These are phyloP conservation scores for Aureobasidium sp. DNA, from an alignment of 2,329 filamentous ascomycete genomes.

Conservation along the genomic window DNA sequence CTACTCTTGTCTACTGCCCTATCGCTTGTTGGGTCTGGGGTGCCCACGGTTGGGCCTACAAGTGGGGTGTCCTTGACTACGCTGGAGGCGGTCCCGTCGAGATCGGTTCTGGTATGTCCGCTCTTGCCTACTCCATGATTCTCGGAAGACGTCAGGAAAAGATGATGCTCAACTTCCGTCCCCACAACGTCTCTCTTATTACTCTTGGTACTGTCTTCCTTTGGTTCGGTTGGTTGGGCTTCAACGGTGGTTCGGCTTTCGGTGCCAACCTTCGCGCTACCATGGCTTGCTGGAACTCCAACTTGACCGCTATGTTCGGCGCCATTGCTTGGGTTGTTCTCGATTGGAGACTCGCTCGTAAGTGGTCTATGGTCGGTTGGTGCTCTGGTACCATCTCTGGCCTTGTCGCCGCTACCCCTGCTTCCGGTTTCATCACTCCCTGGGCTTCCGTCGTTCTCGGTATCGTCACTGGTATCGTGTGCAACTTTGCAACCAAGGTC, in stretches of 20 bases:
- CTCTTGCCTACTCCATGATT: constrained; percentile 90
- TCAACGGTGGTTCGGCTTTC: constrained; percentile 69
- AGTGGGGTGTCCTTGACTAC: constrained; percentile 90
- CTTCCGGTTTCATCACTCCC: constrained; percentile 68
- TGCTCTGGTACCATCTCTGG: constrained; percentile 84
- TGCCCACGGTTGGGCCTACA: constrained; percentile 83
- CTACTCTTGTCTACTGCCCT: constrained; percentile 94
- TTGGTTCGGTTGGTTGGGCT: constrained; percentile 98
- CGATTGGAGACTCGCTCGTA: constrained; percentile 87
- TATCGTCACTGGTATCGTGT: constrained; percentile 57
- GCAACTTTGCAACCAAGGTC: constrained; percentile 80
- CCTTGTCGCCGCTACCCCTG: constrained; percentile 79
- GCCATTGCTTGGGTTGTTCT: constrained; percentile 91
- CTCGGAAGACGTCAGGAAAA: constrained; percentile 94
- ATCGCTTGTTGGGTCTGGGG: constrained; percentile 97
- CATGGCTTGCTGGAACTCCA: constrained; percentile 98
- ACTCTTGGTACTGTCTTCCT: constrained; percentile 91
- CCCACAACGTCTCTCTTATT: constrained; percentile 96
- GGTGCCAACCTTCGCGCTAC: constrained; percentile 79
- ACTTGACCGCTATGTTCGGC: constrained; percentile 84
- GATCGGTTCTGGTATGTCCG: constrained; percentile 87
- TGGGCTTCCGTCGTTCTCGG: constrained; percentile 58
- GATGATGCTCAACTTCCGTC: constrained; percentile 99
- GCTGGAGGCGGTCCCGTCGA: constrained; percentile 96
- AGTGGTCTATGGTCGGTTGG: constrained; percentile 93